Evolutionary conservation across 495 filamentous ascomycete genomes (phyloP).

Genomic region (Annulohypoxylon maeteangense): DNA sequence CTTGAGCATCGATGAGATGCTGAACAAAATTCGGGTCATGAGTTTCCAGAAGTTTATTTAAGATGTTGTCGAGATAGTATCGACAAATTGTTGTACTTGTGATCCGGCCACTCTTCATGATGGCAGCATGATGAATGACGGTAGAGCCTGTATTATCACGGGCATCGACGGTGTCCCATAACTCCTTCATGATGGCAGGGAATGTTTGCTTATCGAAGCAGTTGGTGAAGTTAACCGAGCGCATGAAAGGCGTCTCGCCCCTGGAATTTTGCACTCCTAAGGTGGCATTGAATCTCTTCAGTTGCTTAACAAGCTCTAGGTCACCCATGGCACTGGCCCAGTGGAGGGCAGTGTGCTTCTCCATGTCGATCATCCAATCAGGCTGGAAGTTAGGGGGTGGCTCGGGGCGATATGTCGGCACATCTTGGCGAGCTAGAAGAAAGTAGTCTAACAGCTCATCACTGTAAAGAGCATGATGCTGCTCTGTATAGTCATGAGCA

Average conservation of each 20-base stretch:
- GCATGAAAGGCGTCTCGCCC: constrained; percentile 93
- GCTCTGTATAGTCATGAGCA: constrained; percentile 73
- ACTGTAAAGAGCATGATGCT: constrained; percentile 87
- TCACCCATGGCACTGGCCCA: constrained; percentile 99
- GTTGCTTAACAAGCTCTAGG: constrained; percentile 84
- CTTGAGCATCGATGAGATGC: constrained; percentile 74
- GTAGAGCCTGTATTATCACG: constrained; percentile 82
- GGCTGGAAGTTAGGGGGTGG: constrained; percentile 86
- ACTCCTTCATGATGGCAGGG: constrained; percentile 78
- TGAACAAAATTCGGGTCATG: constrained; percentile 75
- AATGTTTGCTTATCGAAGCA: constrained; percentile 92
- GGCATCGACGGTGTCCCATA: constrained; percentile 77
- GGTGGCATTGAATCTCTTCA: constrained; percentile 79
- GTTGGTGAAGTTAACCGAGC: constrained; percentile 95
- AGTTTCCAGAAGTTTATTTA: constrained; percentile 81
- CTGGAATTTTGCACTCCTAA: constrained; percentile 74
- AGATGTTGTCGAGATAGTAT: constrained; percentile 92
- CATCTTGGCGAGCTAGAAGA: constrained; percentile 77
- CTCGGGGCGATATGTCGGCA: constrained; percentile 73
- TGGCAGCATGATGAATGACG: constrained; percentile 91
- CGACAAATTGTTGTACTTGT: constrained; percentile 83
- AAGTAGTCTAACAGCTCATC: constrained; percentile 96
- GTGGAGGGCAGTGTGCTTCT: constrained; percentile 88
- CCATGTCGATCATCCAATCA: constrained; percentile 87
- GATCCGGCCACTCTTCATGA: constrained; percentile 76